phyloP scores from a whole-genome alignment of 345 rosid species.

The Syzygium jambos region DNA sequence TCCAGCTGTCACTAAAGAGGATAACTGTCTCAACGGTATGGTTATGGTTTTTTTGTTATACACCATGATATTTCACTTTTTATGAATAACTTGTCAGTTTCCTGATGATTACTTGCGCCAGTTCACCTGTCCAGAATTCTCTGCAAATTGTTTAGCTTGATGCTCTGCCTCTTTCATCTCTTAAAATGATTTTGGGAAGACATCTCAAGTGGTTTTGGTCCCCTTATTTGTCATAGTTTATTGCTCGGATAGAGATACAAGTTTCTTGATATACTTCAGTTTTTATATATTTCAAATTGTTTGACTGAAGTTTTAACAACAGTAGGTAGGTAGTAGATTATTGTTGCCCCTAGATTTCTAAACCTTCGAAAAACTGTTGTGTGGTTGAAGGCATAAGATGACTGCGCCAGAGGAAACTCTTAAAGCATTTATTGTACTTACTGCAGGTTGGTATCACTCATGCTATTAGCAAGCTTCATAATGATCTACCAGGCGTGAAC shows the following conservation, averaged over 20 bases:
- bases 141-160: background rate
- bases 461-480: slow-evolving; percentile 85
- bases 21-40: slow-evolving; percentile 89
- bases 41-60: background rate
- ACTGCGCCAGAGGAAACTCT: background rate
- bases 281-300: background rate
- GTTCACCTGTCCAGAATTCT: background rate
- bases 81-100: background rate
- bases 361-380: background rate
- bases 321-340: background rate
- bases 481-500: slow-evolving; percentile 86
- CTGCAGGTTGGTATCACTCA: slow-evolving; percentile 88
- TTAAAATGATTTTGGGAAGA: background rate
- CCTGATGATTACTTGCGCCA: background rate
- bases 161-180: background rate
- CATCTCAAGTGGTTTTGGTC: background rate
- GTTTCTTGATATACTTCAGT: background rate
- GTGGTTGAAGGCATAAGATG: background rate
- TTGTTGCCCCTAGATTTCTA: background rate
- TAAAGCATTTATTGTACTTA: background rate
- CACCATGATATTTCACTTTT: background rate
- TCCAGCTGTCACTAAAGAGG: slow-evolving; percentile 75
- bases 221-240: background rate
- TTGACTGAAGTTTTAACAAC: background rate
- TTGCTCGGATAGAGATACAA: background rate